Base-by-base conservation (phyloP, 768 basidiomycete genomes). In the Mycena filopes region DNA sequence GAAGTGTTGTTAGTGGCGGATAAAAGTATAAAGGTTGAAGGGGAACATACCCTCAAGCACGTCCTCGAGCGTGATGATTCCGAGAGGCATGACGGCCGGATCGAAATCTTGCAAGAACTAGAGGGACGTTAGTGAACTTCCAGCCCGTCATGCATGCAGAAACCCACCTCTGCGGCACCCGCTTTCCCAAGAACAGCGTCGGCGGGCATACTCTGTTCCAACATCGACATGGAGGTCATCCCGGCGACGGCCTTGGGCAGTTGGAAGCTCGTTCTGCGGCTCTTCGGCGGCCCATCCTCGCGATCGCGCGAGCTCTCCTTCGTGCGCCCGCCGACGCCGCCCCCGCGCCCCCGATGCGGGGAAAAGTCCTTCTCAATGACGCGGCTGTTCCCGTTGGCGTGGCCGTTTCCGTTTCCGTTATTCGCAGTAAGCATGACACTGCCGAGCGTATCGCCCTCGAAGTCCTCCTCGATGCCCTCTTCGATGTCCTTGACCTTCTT, bases 1-100 rank as follows among this genome's bases (percentile, higher is more conserved):
- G 21, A 10, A n/a, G n/a, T n/a, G n/a, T n/a, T n/a, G n/a, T n/a
- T n/a, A n/a, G n/a, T n/a, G n/a, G n/a, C n/a, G n/a, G n/a, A n/a
- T n/a, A n/a, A n/a, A n/a, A n/a, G n/a, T n/a, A n/a, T n/a, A n/a
- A n/a, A n/a, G n/a, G n/a, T n/a, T n/a, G n/a, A n/a, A n/a, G n/a
- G n/a, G n/a, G 21, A 42, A 71, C 73, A 23, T 55, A 91, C 92
- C 92, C 86, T 97, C 95, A 12, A 97, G 82, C 11, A 97, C 93
- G 68, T 97, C 95, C 77, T 97, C 95, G 2, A 97, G 84, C 0
- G 95, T 97, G 65, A 97, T 96, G 71, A 97, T 94, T 53, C 95
- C 95, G 26, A 96, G 82, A 3, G 94, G 94, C 82, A 90, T 91
- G 36, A 95, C 83, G 21, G 89, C 88, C 0, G 90, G 92, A 74